Conservation (phyloP, 768 basidiomycete species). For the Mycena maculata region DNA sequence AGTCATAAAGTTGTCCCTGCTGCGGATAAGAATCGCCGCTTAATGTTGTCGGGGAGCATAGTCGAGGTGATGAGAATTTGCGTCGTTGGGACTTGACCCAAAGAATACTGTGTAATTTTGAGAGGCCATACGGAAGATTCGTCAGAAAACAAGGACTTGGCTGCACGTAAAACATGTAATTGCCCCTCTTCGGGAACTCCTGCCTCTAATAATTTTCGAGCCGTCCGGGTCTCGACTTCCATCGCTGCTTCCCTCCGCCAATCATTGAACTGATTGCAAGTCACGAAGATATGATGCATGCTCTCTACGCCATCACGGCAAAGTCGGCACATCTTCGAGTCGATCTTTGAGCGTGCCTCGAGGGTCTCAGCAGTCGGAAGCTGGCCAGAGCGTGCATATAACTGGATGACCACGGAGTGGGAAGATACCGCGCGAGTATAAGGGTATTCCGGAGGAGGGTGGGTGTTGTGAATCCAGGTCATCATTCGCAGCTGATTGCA, state of each 20-base stretch:
- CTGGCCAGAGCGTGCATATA: slow-evolving; percentile 6
- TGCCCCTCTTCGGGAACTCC: neutral
- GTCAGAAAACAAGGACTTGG: neutral
- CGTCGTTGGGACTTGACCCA: neutral
- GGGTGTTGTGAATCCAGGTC: neutral
- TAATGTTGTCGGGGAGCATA: neutral
- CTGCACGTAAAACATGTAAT: neutral
- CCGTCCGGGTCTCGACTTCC: neutral
- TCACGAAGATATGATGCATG: slow-evolving; percentile 9
- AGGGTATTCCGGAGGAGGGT: neutral
- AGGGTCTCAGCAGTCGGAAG: slow-evolving; percentile 5
- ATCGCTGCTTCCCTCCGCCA: neutral
- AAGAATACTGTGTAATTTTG: neutral
- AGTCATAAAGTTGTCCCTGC: neutral
- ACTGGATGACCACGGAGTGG: slow-evolving; percentile 9
- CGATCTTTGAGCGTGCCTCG: neutral
- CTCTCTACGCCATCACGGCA: slow-evolving; percentile 1
- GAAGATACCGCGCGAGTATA: slow-evolving; percentile 6
- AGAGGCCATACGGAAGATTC: neutral
- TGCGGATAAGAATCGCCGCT: neutral
- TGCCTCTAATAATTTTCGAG: neutral
- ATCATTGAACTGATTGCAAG: neutral
- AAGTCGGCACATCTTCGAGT: neutral
- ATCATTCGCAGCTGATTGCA: slow-evolving; percentile 3
- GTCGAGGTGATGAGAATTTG: neutral